Conservation (phyloP, 2,329 filamentous ascomycete species). For the Colletotrichum zoysiae region DNA sequence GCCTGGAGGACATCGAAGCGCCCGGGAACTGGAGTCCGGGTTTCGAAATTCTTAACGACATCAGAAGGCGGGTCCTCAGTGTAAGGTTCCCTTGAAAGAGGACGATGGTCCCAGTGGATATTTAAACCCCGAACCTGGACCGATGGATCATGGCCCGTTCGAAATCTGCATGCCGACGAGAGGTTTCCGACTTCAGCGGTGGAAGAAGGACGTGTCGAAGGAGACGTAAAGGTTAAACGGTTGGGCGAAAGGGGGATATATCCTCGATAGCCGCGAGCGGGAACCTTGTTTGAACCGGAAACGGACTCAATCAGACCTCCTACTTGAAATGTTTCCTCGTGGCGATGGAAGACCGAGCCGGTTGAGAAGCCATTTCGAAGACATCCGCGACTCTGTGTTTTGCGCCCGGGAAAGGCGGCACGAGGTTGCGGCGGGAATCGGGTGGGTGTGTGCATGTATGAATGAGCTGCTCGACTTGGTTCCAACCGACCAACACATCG, state of each 20-base stretch:
- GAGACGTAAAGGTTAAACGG: neutral
- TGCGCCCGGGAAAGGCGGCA: conserved; percentile 4
- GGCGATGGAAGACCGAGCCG: neutral
- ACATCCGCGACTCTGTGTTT: neutral
- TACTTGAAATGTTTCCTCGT: neutral
- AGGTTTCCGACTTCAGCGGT: neutral
- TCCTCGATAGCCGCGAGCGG: too few relatives aligned
- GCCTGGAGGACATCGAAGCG: neutral
- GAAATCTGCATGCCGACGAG: neutral
- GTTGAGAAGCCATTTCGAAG: neutral
- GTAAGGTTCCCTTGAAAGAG: neutral
- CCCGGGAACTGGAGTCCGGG: neutral
- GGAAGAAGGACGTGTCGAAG: neutral
- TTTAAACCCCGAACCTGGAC: neutral
- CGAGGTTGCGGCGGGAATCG: neutral
- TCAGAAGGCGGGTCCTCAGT: neutral
- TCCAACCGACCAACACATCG: neutral
- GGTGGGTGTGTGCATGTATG: too few relatives aligned
- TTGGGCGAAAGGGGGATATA: neutral
- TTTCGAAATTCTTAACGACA: neutral
- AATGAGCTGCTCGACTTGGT: neutral
- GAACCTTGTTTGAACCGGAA: neutral
- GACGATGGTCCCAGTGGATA: neutral
- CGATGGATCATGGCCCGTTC: neutral
- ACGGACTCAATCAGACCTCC: neutral